A percentile compares a stretch with the other conserved stretches of the same genome.
Evolutionary conservation across 1,139 yeast genomes (phyloP).

Genomic region (Pichia sp.): DNA sequence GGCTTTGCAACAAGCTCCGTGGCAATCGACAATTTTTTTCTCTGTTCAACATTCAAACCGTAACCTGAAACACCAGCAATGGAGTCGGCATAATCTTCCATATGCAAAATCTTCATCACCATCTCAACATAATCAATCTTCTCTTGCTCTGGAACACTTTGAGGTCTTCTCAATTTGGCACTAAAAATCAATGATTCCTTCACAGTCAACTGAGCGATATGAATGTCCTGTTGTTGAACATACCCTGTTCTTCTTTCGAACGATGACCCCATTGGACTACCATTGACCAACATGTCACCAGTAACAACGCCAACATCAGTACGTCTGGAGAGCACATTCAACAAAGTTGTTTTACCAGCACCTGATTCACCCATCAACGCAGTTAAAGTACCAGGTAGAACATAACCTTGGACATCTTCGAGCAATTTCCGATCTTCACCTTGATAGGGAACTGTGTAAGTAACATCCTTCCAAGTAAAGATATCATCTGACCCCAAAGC

Average conservation of each 20-base stretch:
- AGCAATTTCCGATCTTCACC: constrained; percentile 32
- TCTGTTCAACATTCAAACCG: constrained; percentile 53
- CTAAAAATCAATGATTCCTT: constrained; percentile 45
- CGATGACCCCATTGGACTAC: constrained; percentile 33
- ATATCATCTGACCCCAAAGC: constrained; percentile 18
- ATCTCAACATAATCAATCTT: constrained; percentile 43
- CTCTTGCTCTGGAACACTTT: constrained; percentile 36
- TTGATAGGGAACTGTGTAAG: constrained; percentile 36
- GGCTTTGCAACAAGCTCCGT: constrained; percentile 47
- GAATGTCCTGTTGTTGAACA: constrained; percentile 53
- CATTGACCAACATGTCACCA: constrained; percentile 48
- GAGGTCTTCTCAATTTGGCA: constrained; percentile 45
- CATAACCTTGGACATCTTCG: constrained; percentile 47
- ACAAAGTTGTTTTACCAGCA: constrained; percentile 60
- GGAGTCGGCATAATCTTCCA: constrained; percentile 49
- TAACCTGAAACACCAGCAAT: constrained; percentile 44
- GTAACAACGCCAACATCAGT: constrained; percentile 42
- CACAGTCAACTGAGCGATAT: constrained; percentile 42
- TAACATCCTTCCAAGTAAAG: constrained; percentile 39
- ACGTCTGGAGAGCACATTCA: constrained; percentile 50
- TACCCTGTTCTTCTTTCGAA: constrained; percentile 48
- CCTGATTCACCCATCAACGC: constrained; percentile 68
- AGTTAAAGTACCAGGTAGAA: constrained; percentile 49
- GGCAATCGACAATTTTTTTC: constrained; percentile 32
- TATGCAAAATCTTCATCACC: constrained; percentile 40